Percentiles rank a stretch among this genome's conserved stretches.
phyloP scores from a whole-genome alignment of 441 rosid species.

The Flueggea neowawraea region DNA sequence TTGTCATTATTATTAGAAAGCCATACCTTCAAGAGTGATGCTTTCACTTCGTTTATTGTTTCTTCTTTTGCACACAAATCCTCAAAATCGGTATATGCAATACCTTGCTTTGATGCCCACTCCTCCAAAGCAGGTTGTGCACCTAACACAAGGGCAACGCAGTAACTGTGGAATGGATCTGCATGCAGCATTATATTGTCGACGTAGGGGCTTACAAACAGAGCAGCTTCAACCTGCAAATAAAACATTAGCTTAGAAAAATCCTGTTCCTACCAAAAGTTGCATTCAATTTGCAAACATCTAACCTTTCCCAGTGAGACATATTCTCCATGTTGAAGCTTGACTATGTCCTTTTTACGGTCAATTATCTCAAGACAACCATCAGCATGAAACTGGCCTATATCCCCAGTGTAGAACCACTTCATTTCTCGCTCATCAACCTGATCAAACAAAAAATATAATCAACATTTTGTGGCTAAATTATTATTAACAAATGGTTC shows the following conservation, averaged over 20 bases:
- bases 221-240: conserved; percentile 87
- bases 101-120: conserved; percentile 81
- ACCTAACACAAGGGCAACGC: conserved; percentile 87
- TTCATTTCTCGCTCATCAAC: conserved; percentile 90
- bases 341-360: conserved; percentile 94
- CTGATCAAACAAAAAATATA: conserved; percentile 30
- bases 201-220: conserved; percentile 55
- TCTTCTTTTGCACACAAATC: conserved; percentile 64
- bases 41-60: conserved; percentile 63
- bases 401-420: conserved; percentile 98
- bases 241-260: conserved; percentile 15
- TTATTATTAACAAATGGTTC: not conserved
- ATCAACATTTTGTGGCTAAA: too few species aligned
- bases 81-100: conserved; percentile 39
- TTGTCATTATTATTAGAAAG: not conserved
- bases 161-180: conserved; percentile 81
- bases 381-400: conserved; percentile 87
- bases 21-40: conserved; percentile 70
- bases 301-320: conserved; percentile 94
- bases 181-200: conserved; percentile 95
- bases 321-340: conserved; percentile 98
- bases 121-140: conserved; percentile 59
- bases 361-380: conserved; percentile 99
- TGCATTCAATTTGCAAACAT: not conserved
- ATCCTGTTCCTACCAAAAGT: not conserved